Base-by-base conservation (phyloP, 805 yeast genomes). In the Yamadazyma tumulicola region DNA sequence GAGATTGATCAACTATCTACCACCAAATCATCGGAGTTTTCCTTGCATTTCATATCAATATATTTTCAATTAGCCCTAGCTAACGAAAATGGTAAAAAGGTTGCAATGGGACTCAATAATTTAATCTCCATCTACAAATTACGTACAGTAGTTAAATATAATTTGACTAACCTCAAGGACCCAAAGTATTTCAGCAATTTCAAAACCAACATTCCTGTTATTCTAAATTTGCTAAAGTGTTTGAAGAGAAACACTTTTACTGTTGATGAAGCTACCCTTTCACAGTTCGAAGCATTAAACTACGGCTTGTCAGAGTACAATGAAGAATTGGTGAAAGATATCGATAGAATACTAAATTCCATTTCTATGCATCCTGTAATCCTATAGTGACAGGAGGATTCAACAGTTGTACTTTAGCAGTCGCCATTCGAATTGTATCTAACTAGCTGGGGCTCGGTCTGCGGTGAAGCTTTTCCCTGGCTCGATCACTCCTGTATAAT, bases 1-100 rank as follows among this genome's bases (percentile, higher is more conserved):
- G 72, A 67, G 45, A 42, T 67, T 18, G 72, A 67, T 47, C 70
- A 64, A 45, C 38, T 64, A 2, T 59, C 67, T 7, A 38, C 57
- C 4, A 57, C 61, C 12, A 64, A 66, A 37, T 57, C 63, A 32
- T 55, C 56, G 30, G 72, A 66, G 41, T 65, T 65, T 43, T 57
- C 69, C 6, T 50, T 64, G 12, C 72, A 67, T 39, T 67, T 65
- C 39, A 48, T 67, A 26, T 60, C 65, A 16, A 62, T 61, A 42
- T 61, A 64, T 9, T 66, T 64, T 40, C 51, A 65, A 10, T 54
- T 67, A 31, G 19, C 37, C 3, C 42, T 67, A 20, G 38, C 51
- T 9, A 29, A 25, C 14, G 31, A 37, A 17, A 53, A 55, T 3
- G 34, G 36, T 12, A 47, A 43, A 17, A 48, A 43, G 19, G 35